Evolutionary conservation across 2,329 filamentous ascomycete species (phyloP).

Genomic region (Immersiporthe knoxdaviesiana): DNA sequence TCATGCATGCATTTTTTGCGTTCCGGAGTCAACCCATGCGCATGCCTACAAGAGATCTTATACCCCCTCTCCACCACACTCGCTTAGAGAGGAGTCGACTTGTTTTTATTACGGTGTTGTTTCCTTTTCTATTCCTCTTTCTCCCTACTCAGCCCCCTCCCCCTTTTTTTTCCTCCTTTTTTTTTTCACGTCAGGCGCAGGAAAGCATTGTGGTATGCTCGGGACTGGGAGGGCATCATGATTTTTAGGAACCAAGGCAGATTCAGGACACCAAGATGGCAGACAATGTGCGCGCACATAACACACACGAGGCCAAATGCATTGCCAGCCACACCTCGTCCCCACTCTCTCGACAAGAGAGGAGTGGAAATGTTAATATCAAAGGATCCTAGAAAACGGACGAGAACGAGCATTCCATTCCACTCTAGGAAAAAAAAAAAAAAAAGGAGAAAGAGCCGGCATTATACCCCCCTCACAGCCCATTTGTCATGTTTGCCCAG

Average conservation of each 20-base stretch:
- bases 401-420: too few species aligned
- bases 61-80: slow-evolving; percentile 23
- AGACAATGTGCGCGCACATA: neutral
- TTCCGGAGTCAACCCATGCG: neutral
- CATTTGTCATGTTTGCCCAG: too few species aligned
- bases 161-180: neutral
- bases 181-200: slow-evolving; percentile 20
- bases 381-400: too few species aligned
- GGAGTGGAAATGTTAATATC: too few species aligned
- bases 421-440: too few species aligned
- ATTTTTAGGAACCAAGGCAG: neutral
- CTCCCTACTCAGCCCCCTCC: too few species aligned
- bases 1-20: slow-evolving; percentile 16
- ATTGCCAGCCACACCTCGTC: neutral
- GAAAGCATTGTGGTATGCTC: neutral
- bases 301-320: neutral
- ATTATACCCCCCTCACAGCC: too few species aligned
- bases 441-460: too few species aligned
- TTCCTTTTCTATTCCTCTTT: neutral
- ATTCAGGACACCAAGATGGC: neutral
- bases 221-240: neutral
- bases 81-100: slow-evolving; percentile 20
- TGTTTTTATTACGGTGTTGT: neutral
- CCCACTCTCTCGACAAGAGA: neutral
- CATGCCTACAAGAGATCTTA: slow-evolving; percentile 17